Evolutionary conservation across 805 yeast genomes (phyloP).

Genomic region (Yarrowia yakushimensis): DNA sequence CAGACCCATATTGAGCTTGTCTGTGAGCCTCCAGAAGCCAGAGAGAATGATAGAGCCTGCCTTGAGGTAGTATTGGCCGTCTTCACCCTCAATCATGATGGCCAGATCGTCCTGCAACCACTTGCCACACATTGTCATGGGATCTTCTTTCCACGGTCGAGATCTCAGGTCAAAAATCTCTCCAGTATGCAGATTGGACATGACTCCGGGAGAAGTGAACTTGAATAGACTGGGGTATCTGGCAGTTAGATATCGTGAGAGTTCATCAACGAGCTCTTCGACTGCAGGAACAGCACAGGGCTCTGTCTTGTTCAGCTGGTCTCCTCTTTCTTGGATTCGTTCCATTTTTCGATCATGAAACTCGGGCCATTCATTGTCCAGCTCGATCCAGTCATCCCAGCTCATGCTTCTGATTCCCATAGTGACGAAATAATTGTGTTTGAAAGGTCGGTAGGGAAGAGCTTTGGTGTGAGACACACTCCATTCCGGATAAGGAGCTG

Average conservation of each 20-base stretch:
- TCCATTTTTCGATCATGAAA: conserved; percentile 52
- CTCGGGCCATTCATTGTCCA: conserved; percentile 62
- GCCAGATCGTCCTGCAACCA: conserved; percentile 67
- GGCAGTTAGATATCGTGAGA: not conserved
- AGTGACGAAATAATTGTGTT: conserved; percentile 58
- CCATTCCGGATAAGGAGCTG: conserved; percentile 7
- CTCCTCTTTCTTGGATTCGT: conserved; percentile 39
- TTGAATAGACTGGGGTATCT: conserved; percentile 3
- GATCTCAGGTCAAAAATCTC: conserved; percentile 43
- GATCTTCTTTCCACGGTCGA: conserved; percentile 43
- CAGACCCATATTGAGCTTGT: conserved; percentile 55
- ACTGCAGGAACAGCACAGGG: conserved; percentile 7
- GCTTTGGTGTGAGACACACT: conserved; percentile 45
- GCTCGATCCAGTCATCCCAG: conserved; percentile 60
- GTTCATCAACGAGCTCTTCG: not conserved
- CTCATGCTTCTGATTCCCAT: conserved; percentile 69
- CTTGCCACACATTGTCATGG: conserved; percentile 55
- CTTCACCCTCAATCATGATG: conserved; percentile 56
- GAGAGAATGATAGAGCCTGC: conserved; percentile 64
- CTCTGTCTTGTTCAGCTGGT: not conserved
- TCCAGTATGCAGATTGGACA: conserved; percentile 48
- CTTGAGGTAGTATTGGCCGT: conserved; percentile 55
- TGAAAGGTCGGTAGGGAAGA: conserved; percentile 64
- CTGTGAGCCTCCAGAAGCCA: conserved; percentile 64
- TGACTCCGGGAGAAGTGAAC: conserved; percentile 33